These are phyloP conservation scores for Rhizophlyctis rosea DNA, from an alignment of 192 early-diverging fungal species.

Conservation along the genomic window DNA sequence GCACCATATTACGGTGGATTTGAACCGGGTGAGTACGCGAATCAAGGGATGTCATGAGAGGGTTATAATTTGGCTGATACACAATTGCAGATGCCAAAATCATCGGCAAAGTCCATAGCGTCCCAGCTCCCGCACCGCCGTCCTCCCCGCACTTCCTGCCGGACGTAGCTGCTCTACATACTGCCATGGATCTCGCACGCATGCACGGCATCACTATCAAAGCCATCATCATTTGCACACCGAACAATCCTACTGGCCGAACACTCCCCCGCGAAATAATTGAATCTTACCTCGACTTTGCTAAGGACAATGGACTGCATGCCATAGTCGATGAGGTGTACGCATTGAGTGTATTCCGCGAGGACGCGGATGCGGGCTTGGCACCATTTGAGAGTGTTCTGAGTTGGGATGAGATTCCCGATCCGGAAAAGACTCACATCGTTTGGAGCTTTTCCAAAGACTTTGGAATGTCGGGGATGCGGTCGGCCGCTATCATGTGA, in stretches of 20 bases:
- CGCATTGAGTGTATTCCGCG: constrained; percentile 30
- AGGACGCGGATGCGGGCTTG: no score
- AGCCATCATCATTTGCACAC: constrained; percentile 69
- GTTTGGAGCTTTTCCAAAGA: constrained; percentile 83
- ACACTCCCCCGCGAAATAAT: constrained; percentile 52
- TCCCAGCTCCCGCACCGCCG: no score
- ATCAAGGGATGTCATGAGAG: no score
- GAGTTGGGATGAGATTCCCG: constrained; percentile 53
- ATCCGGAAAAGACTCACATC: constrained; percentile 62
- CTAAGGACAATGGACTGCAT: constrained; percentile 59
- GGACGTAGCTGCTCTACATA: no score
- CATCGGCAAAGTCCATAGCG: no score
- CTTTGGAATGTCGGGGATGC: constrained; percentile 75
- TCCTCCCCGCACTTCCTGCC: no score
- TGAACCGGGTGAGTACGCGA: no score
- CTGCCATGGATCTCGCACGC: no score
- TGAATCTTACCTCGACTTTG: constrained; percentile 58
- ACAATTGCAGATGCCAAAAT: no score
- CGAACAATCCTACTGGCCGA: constrained; percentile 33
- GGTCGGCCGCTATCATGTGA: constrained; percentile 63
- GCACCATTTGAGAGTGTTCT: constrained; percentile 60
- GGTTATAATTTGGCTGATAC: no score
- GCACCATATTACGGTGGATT: constrained; percentile 80
- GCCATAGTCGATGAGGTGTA: constrained; percentile 82
- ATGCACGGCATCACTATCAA: constrained; percentile 42